Evolutionary conservation across 139 green algal genomes (phyloP), one percentile per base, ranked within the genome.

Genomic region (Dunaliella sp.): DNA sequence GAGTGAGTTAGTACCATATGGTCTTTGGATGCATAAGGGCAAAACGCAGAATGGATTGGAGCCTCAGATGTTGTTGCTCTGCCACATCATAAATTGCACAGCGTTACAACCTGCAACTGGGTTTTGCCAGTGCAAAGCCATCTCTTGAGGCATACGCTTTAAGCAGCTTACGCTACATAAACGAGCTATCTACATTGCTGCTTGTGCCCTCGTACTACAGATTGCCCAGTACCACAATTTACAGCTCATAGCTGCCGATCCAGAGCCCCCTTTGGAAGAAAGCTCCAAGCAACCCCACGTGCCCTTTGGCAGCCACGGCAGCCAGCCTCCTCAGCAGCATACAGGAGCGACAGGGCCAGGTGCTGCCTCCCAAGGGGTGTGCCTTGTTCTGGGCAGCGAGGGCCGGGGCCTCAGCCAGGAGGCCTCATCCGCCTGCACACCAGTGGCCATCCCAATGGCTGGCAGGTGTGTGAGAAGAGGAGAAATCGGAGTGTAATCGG

Each of bases 321-420:
- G 28, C 28, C 80, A 36, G 33, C 32, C 7, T 26, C 38, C 48
- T 32, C 65, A 73, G 30, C n/a, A 79, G 73, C 30, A 65, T 65
- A 16, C 31, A 81, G 28, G 36, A 65, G 48, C 48, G 16, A 16
- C 48, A 65, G 48, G 24, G 16, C 58, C 36, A 58, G 22, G 28
- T 16, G n/a, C n/a, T n/a, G n/a, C n/a, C n/a, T 57, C 35, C 16
- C 1, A 36, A 33, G 74, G 84, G 12, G 81, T 86, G 21, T 84
- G 72, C 36, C 87, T 98, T 28, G 90, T 96, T 35, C 89, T 98
- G 38, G 95, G 95, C 24, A 94, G 85, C 32, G 95, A 98, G 85
- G 94, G 95, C 3, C 89, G 92, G 83, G 95, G 95, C 0, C 73
- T 98, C 57, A 95, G 91, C 1, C 1, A 33, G 3, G 87, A 77